Base-by-base conservation (phyloP, 306 rosid species). In the Begonia masoniana region DNA sequence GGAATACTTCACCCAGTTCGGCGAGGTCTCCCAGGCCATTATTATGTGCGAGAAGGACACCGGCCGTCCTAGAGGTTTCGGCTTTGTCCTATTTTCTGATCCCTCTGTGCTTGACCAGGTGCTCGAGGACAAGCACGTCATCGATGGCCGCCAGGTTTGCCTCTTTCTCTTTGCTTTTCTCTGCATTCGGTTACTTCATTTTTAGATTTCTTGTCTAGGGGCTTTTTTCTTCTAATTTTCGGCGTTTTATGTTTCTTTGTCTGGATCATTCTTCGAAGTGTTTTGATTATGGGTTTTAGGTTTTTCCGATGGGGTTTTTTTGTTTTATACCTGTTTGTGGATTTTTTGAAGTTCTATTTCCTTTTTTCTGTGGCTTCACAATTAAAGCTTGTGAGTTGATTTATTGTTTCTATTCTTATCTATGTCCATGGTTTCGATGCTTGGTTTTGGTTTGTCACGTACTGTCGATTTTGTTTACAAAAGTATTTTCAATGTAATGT, bases 21-120 rank as follows among this genome's bases (percentile, higher is more conserved):
- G 85, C 13, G 78, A 71, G 7, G 81, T 78, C 52, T 15, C 72
- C 15, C 74, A 78, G 64, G 57, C 81, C 31, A 76, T 78, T 9
- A 75, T 78, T 57, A 75, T 78, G 85, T 81, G 81, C 57, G 85
- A 78, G 64, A 78, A 78, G 71, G 68, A 64, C 69, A 75, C 85
- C 15, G 71, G 74, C 41, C 73, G 85, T 11, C 81, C 85, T 19
- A 54, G 85, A 31, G 85, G 85, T n/a, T 78, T 78, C 45, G 85
- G 73, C 59, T 78, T 78, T 45, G 78, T 78, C 47, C 76, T 78
- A 47, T 78, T 75, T 76, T 78, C 78, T 42, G 85, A 78, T 35
- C 81, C 81, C 31, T 72, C 85, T 41, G 67, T 75, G 6, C 76
- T 78, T 56, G 85, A 78, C 13, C 50, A 42, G 39, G 76, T 78